Evolutionary conservation across 257 asterid species (phyloP).

Genomic region (Cordia subcordata): DNA sequence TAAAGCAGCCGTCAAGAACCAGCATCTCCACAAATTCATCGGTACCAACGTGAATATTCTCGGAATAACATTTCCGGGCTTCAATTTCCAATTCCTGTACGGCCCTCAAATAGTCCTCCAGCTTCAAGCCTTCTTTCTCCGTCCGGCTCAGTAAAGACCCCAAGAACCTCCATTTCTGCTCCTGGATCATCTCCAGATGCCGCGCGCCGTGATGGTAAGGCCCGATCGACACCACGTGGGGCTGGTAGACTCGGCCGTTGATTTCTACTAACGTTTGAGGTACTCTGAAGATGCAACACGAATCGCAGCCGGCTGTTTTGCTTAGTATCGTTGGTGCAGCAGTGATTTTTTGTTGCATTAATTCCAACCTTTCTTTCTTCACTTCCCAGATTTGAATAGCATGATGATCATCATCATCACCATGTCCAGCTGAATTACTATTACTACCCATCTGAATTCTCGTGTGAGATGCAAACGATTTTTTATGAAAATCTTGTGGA

Average conservation of each 20-base stretch:
- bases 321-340: constrained; percentile 58
- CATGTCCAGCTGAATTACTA: constrained; percentile 14
- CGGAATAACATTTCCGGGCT: constrained; percentile 73
- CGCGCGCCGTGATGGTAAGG: constrained; percentile 79
- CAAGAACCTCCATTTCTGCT: constrained; percentile 85
- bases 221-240: constrained; percentile 71
- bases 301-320: constrained; percentile 64
- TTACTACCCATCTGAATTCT: constrained; percentile 13
- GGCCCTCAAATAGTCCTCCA: constrained; percentile 43
- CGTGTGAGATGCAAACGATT: neutral
- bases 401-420: constrained; percentile 15
- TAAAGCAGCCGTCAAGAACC: constrained; percentile 85
- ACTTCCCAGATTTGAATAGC: constrained; percentile 42
- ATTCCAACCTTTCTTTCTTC: constrained; percentile 37
- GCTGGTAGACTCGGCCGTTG: constrained; percentile 63
- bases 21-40: constrained; percentile 76
- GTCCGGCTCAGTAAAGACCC: constrained; percentile 46
- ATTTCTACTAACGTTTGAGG: constrained; percentile 60
- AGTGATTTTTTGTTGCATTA: constrained; percentile 56
- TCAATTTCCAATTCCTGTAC: constrained; percentile 50
- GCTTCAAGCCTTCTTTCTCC: constrained; percentile 14
- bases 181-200: constrained; percentile 64
- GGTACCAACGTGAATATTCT: constrained; percentile 16
- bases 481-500: neutral
- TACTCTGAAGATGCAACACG: constrained; percentile 74